Percentiles rank a stretch among this genome's conserved stretches.
Conservation (phyloP, 1,284 basidiomycete genomes). For the Amylostereum areolatum region DNA sequence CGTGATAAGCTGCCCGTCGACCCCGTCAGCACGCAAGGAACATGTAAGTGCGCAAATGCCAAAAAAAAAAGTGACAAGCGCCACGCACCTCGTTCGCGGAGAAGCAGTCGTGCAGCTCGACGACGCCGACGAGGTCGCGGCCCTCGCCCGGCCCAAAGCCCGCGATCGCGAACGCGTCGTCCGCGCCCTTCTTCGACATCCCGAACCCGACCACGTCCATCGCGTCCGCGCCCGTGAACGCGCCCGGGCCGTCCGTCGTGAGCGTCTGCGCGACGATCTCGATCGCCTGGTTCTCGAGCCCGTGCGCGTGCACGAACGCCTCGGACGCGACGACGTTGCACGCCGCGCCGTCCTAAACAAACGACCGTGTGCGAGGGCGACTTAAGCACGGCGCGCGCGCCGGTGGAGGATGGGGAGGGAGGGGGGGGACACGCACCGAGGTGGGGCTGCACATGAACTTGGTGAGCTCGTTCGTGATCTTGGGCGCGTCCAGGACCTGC, state of each 20-base stretch:
- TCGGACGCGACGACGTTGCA: conserved; percentile 77
- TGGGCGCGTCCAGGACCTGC: conserved; percentile 58
- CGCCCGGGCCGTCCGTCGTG: conserved; percentile 55
- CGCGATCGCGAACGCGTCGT: conserved; percentile 69
- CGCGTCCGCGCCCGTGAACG: conserved; percentile 61
- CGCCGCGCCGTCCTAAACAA: conserved; percentile 61
- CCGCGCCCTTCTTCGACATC: conserved; percentile 70
- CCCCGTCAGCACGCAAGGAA: not conserved
- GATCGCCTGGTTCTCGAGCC: conserved; percentile 81
- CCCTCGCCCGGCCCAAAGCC: conserved; percentile 60
- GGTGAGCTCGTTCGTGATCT: conserved; percentile 71
- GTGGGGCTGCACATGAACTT: conserved; percentile 89
- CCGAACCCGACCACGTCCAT: conserved; percentile 73
- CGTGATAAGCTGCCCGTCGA: conserved; percentile 59
- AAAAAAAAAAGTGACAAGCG: not conserved
- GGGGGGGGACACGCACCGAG: conserved; percentile 34
- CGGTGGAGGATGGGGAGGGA: not conserved
- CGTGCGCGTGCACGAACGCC: conserved; percentile 71
- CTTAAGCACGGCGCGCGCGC: not conserved
- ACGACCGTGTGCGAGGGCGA: not conserved
- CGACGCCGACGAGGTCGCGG: conserved; percentile 73
- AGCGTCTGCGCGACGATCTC: conserved; percentile 67
- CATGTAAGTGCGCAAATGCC: not conserved
- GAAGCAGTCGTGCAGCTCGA: conserved; percentile 87
- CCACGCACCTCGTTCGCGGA: conserved; percentile 62